Evolutionary conservation across 2,329 filamentous ascomycete species (phyloP).

Genomic region (Exophiala spinifera): DNA sequence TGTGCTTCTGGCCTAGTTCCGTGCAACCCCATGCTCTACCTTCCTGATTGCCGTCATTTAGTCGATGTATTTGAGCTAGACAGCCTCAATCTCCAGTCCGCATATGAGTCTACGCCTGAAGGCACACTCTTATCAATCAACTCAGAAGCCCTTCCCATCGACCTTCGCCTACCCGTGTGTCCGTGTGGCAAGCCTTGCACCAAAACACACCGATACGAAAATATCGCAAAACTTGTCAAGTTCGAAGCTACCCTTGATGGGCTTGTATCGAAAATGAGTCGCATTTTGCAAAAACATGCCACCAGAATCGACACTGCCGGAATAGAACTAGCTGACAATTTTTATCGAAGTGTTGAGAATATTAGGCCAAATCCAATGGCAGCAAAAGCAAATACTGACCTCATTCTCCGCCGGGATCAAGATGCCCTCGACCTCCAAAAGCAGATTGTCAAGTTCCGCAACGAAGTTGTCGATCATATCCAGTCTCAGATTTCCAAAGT

Average conservation of each 20-base stretch:
- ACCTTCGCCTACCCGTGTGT: slow-evolving; percentile 21
- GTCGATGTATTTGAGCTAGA: slow-evolving; percentile 19
- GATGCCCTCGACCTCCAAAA: slow-evolving; percentile 26
- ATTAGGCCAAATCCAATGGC: slow-evolving; percentile 31
- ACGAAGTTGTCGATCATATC: slow-evolving; percentile 24
- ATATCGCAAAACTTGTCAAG: slow-evolving; percentile 17
- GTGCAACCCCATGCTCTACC: slow-evolving; percentile 11
- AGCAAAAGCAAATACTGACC: slow-evolving; percentile 24
- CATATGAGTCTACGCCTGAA: slow-evolving; percentile 2
- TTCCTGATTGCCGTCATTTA: slow-evolving; percentile 21
- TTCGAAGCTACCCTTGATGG: slow-evolving; percentile 24
- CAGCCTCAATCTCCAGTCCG: slow-evolving; percentile 9
- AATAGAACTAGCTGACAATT: slow-evolving; percentile 19
- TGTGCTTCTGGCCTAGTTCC: slow-evolving; percentile 7
- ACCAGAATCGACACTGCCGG: slow-evolving; percentile 20
- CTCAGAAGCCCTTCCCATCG: not conserved
- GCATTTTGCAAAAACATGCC: slow-evolving; percentile 23
- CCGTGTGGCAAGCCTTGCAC: slow-evolving; percentile 19
- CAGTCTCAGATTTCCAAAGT: slow-evolving; percentile 20
- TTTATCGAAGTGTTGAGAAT: slow-evolving; percentile 19
- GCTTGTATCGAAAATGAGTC: slow-evolving; percentile 26
- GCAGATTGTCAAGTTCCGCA: slow-evolving; percentile 22
- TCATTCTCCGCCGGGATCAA: slow-evolving; percentile 26
- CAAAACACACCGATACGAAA: slow-evolving; percentile 24
- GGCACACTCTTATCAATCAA: slow-evolving; percentile 6